phyloP scores from a whole-genome alignment of 768 basidiomycete species.

The Collybia sordida region DNA sequence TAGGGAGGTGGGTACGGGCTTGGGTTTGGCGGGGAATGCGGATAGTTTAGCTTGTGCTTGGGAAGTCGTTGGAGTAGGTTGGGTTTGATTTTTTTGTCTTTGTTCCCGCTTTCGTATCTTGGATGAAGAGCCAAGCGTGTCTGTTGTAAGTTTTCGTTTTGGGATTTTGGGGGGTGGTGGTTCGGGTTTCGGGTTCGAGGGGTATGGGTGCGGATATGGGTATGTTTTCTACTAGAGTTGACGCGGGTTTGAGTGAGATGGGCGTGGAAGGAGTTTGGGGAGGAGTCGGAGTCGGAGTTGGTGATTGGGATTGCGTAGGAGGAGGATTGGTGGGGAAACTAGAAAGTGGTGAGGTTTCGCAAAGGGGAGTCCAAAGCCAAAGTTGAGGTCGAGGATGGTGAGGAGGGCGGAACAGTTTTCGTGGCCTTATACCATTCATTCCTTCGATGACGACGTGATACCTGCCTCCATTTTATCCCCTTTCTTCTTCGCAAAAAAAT shows the following conservation, averaged over 20 bases:
- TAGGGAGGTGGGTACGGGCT: too few species aligned
- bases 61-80: too few species aligned
- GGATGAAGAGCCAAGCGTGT: too few species aligned
- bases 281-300: not conserved
- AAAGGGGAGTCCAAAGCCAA: not conserved
- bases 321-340: not conserved
- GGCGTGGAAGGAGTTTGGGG: not conserved
- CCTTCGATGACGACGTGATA: not conserved
- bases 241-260: not conserved
- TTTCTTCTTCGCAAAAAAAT: constrained; percentile 72
- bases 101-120: too few species aligned
- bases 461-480: not conserved
- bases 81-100: too few species aligned
- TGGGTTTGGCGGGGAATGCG: too few species aligned
- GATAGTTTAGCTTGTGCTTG: too few species aligned
- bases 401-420: not conserved
- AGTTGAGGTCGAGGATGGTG: not conserved
- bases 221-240: not conserved
- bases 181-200: too few species aligned
- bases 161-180: too few species aligned
- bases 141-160: too few species aligned
- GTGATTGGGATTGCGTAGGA: not conserved
- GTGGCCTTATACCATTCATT: not conserved
- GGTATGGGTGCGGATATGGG: not conserved
- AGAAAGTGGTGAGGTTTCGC: not conserved